phyloP scores from a whole-genome alignment of 768 basidiomycete species.

The Rhizopogon vinicolor region DNA sequence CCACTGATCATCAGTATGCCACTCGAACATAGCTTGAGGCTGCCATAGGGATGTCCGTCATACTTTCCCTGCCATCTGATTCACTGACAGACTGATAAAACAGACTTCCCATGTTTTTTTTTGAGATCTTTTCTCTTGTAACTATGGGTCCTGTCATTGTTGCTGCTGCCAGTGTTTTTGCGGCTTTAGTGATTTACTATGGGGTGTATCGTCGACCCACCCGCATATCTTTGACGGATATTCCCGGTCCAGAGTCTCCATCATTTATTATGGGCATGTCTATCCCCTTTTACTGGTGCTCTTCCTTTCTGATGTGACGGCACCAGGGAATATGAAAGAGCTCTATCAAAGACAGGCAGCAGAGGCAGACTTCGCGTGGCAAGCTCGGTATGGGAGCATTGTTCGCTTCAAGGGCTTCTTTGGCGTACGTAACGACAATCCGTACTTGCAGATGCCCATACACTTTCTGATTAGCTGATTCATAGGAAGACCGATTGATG shows the following conservation, averaged over 20 bases:
- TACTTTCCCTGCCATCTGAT: too few relatives aligned
- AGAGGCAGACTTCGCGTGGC: slow-evolving; percentile 24
- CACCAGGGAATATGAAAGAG: too few relatives aligned
- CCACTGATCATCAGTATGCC: too few relatives aligned
- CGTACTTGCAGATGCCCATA: background rate
- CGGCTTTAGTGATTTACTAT: slow-evolving; percentile 5
- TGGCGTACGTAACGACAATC: slow-evolving; percentile 13
- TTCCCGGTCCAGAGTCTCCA: too few relatives aligned
- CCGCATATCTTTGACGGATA: slow-evolving; percentile 7
- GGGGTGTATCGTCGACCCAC: slow-evolving; percentile 1
- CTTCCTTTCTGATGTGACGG: too few relatives aligned
- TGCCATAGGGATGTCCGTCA: too few relatives aligned
- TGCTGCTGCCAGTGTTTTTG: background rate
- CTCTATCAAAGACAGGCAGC: slow-evolving; percentile 20
- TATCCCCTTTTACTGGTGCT: too few relatives aligned
- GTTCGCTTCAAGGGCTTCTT: slow-evolving; percentile 24
- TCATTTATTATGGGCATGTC: too few relatives aligned
- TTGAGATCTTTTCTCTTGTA: background rate
- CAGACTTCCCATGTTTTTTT: background rate
- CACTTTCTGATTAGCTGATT: slow-evolving; percentile 8
- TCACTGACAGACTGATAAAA: slow-evolving; percentile 1
- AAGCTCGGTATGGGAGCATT: slow-evolving; percentile 13
- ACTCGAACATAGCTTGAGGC: too few relatives aligned
- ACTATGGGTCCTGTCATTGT: slow-evolving; percentile 8
- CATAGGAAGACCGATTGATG: slow-evolving; percentile 39